Evolutionary conservation across 805 yeast genomes (phyloP).

Genomic region (Wickerhamomyces queroliae): DNA sequence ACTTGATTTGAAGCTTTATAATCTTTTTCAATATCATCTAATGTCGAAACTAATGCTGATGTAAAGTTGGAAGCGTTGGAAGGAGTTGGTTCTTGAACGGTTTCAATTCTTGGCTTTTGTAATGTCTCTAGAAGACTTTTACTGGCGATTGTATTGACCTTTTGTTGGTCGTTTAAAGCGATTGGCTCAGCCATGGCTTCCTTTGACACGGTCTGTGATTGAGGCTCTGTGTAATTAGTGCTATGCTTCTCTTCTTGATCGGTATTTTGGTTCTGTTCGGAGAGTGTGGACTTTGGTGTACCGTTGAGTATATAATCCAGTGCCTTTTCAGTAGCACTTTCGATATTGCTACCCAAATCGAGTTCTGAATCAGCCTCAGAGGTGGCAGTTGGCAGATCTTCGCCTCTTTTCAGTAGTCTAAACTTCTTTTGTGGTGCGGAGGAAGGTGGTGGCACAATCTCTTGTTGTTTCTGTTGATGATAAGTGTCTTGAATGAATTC

Average conservation of each 20-base stretch:
- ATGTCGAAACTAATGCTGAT: no score
- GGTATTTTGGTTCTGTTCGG: no score
- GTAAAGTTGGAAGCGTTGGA: no score
- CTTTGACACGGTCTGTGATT: no score
- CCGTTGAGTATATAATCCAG: neutral
- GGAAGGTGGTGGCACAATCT: neutral
- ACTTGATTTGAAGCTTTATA: neutral
- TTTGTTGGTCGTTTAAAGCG: no score
- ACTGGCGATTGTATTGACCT: no score
- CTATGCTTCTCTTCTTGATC: no score
- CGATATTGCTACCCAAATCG: neutral
- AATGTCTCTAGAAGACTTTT: no score
- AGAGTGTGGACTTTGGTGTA: no score
- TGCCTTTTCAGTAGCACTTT: conserved; percentile 1
- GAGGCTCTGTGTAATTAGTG: no score
- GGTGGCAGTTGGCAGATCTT: conserved; percentile 19
- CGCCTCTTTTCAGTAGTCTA: conserved; percentile 31
- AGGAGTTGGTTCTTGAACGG: no score
- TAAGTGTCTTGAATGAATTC: neutral
- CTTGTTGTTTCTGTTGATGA: neutral
- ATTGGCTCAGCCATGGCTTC: no score
- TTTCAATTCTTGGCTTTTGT: conserved; percentile 2
- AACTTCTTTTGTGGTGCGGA: conserved; percentile 21
- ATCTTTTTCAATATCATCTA: conserved; percentile 6
- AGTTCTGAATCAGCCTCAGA: neutral